Evolutionary conservation across 2,329 filamentous ascomycete species (phyloP), one percentile per base, ranked within the genome.

Genomic region (Diaporthe amygdali): DNA sequence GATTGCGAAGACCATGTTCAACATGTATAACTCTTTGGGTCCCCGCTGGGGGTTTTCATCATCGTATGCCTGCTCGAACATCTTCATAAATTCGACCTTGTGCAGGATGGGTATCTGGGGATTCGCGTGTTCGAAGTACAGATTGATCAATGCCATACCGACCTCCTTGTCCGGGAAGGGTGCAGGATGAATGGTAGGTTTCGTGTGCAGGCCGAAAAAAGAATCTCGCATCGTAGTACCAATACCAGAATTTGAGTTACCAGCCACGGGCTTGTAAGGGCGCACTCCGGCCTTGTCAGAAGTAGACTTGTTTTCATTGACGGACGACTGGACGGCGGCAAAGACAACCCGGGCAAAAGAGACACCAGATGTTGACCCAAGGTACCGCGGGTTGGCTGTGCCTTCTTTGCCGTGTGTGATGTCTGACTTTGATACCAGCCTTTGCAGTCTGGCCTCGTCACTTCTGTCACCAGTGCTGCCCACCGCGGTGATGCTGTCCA

Each of bases 1-100:
- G 76, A 98, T 98, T 17, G 96, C 96, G 83, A 97, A 98, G 30
- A 98, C 95, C 82, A 98, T 98, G 81, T 98, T 98, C 74, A 98
- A 86, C 84, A 97, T 90, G 82, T 98, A 98, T n/a, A 96, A 87
- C 81, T 97, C 95, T 68, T 93, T 88, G 5, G 94, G 89, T 2
- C 92, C 93, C 32, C 93, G 88, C 67, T 89, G 87, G 71, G 90
- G 89, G 56, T 89, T 87, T 25, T 92, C 89, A 0, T 89, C 88
- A 5, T 89, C 86, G 80, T 97, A 98, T 0, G 94, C 93, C 55
- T 90, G 89, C 68, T 97, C 92, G 79, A 98, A 93, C 83, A 97
- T 90, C 55, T 92, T 89, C 91, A 95, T 94, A 78, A 98, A 98
- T 76, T 98, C 94, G 39, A 89, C 92, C 46, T 94, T 91, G 79